Evolutionary conservation across 2,329 filamentous ascomycete species (phyloP).

Genomic region (Nemania sp.): DNA sequence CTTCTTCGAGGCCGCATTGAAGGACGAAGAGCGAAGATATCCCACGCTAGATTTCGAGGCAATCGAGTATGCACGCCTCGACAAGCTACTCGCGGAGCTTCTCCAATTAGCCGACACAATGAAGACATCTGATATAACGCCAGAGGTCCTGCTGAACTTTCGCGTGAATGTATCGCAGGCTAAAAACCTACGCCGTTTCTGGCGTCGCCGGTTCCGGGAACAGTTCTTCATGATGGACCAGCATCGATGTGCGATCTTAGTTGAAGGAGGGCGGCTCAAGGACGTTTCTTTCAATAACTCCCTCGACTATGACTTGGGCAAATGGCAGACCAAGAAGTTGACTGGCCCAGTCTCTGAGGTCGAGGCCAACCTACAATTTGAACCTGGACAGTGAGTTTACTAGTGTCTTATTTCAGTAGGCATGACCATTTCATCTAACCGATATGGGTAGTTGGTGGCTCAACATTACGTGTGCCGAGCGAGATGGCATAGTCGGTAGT

Average conservation of each 20-base stretch:
- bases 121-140: slow-evolving; percentile 48
- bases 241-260: slow-evolving; percentile 54
- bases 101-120: slow-evolving; percentile 55
- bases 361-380: slow-evolving; percentile 58
- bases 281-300: slow-evolving; percentile 56
- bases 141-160: slow-evolving; percentile 49
- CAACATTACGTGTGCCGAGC: slow-evolving; percentile 66
- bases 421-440: not conserved
- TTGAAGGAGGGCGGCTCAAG: slow-evolving; percentile 55
- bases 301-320: slow-evolving; percentile 48
- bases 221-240: slow-evolving; percentile 61
- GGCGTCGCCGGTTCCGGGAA: slow-evolving; percentile 60
- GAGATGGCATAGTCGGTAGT: slow-evolving; percentile 65
- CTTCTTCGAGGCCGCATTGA: slow-evolving; percentile 56
- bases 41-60: slow-evolving; percentile 55
- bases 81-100: slow-evolving; percentile 59
- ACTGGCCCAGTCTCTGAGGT: slow-evolving; percentile 54
- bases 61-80: slow-evolving; percentile 53
- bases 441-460: slow-evolving; percentile 65
- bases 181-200: slow-evolving; percentile 56
- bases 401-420: not conserved
- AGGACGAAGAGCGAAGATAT: slow-evolving; percentile 53
- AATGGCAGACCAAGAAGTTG: slow-evolving; percentile 54
- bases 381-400: slow-evolving; percentile 62
- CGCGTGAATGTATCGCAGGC: slow-evolving; percentile 53